Evolutionary conservation across 1,284 basidiomycete species (phyloP), one percentile per base, ranked within the genome.

Genomic region (Papiliotrema terrestris): DNA sequence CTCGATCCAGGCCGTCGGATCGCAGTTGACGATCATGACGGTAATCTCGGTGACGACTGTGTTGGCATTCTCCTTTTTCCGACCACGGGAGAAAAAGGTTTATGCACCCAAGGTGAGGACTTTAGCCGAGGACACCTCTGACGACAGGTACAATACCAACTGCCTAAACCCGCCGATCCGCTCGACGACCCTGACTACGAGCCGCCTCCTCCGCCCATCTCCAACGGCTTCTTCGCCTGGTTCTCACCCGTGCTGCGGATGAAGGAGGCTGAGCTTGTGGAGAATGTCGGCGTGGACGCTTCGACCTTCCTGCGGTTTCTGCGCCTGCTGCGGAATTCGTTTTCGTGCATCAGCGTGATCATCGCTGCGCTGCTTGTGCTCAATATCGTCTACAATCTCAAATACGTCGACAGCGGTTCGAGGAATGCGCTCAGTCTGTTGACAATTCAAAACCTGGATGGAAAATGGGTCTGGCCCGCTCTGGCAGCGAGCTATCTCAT

Each of bases 241-340:
- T 79, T 98, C 1, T 86, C 86, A 22, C 94, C 95, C 2, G 83
- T 98, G 20, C 68, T 92, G 49, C 83, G 85, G 59, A 86, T 88
- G 29, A 87, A 88, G 66, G 95, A 98, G 75, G 84, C 87, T 26
- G 87, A 92, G 63, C 83, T 98, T 44, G 80, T 98, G 32, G 85
- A 89, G 63, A 92, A 94, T 72, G 83, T 97, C 67, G 95, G 82
- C 72, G 41, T 38, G 66, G 96, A 99, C 72, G 95, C 94, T 0
- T 87, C 92, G 49, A 83, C 89, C 14, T 99, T 91, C 75, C 83
- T 99, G 19, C 87, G 94, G 22, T 97, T 98, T 74, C 82, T 88
- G 26, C 86, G 92, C 58, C 86, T 99, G 79, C 83, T 89, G 68
- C 85, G 92, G 8, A 59, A 58, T 41, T 58, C 68, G 32, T 94